phyloP scores from a whole-genome alignment of 148 eudicot species.

The Talinum fruticosum region DNA sequence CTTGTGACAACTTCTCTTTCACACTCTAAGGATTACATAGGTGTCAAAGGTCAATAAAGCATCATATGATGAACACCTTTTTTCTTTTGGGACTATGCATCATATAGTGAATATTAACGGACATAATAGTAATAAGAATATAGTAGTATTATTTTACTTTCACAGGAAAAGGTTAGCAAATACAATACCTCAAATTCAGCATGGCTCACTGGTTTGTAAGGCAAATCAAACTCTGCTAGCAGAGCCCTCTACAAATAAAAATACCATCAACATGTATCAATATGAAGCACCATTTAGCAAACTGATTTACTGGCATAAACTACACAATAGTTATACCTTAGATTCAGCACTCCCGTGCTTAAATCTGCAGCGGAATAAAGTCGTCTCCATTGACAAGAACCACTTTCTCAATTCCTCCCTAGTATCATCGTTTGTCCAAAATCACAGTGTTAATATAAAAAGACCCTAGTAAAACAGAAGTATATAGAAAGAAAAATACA shows the following conservation, averaged over 20 bases:
- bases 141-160: background rate
- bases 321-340: slow-evolving; percentile 39
- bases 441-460: background rate
- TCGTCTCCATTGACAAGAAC: slow-evolving; percentile 90
- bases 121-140: background rate
- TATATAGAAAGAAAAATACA: background rate
- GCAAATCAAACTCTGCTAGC: slow-evolving; percentile 64
- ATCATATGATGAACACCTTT: background rate
- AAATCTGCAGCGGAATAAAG: slow-evolving; percentile 73
- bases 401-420: slow-evolving; percentile 90
- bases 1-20: slow-evolving; percentile 71
- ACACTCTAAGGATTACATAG: slow-evolving; percentile 44
- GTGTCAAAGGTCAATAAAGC: slow-evolving; percentile 3
- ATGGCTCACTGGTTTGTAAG: slow-evolving; percentile 61
- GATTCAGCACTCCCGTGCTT: slow-evolving; percentile 47
- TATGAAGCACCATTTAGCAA: background rate
- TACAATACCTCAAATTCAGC: slow-evolving; percentile 66
- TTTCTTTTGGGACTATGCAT: too few relatives aligned
- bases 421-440: background rate
- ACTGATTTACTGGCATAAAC: background rate
- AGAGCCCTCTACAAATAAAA: slow-evolving; percentile 48
- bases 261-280: slow-evolving; percentile 11
- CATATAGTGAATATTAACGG: too few relatives aligned
- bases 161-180: background rate
- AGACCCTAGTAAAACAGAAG: background rate